phyloP scores from a whole-genome alignment of 495 filamentous ascomycete genomes.

The Hyphodiscus hymeniophilus region DNA sequence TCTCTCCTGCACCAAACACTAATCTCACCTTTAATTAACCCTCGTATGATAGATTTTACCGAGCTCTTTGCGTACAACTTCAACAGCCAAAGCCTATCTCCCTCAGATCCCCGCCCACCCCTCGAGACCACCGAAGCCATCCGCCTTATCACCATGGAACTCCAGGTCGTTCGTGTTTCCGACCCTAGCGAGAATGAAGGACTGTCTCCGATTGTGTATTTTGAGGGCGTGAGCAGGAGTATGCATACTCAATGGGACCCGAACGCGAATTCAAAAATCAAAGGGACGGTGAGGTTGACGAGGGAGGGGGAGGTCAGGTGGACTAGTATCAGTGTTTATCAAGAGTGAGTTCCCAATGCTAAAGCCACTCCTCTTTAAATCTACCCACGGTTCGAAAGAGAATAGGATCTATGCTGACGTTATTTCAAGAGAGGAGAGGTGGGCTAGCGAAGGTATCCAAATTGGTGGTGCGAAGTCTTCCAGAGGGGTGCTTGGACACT shows the following conservation, averaged over 20 bases:
- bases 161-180: slow-evolving; percentile 44
- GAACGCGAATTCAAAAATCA: slow-evolving; percentile 47
- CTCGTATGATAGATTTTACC: slow-evolving; percentile 41
- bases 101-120: slow-evolving; percentile 36
- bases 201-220: slow-evolving; percentile 48
- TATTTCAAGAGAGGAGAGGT: slow-evolving; percentile 40
- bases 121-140: slow-evolving; percentile 50
- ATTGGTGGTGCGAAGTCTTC: slow-evolving; percentile 49
- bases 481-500: slow-evolving; percentile 52
- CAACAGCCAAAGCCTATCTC: slow-evolving; percentile 20
- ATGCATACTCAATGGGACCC: slow-evolving; percentile 50
- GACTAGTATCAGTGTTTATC: slow-evolving; percentile 54
- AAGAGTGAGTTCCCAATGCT: slow-evolving; percentile 35
- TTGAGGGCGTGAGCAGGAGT: slow-evolving; percentile 44
- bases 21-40: too few relatives aligned
- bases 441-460: slow-evolving; percentile 60
- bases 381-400: too few relatives aligned
- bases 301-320: slow-evolving; percentile 57
- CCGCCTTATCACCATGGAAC: slow-evolving; percentile 54
- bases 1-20: too few relatives aligned
- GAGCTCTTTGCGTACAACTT: slow-evolving; percentile 59
- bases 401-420: too few relatives aligned
- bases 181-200: slow-evolving; percentile 40
- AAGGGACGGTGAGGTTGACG: slow-evolving; percentile 48
- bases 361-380: too few relatives aligned